phyloP scores from a whole-genome alignment of 1,284 basidiomycete species.

The Moesziomyces parantarcticus region DNA sequence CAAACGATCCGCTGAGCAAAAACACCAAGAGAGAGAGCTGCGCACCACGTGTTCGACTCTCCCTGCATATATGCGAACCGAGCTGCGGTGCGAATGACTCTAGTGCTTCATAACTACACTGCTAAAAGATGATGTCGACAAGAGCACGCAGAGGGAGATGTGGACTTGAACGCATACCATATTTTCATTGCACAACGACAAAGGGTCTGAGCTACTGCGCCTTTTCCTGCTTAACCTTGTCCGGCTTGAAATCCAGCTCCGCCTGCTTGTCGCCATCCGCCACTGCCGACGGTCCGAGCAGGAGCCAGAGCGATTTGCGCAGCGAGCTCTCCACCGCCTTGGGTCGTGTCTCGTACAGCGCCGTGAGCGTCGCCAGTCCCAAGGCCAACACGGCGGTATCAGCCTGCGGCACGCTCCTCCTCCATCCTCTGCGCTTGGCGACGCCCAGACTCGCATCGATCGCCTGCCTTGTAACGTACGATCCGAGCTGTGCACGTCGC shows the following conservation, averaged over 20 bases:
- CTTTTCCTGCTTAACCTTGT: slow-evolving; percentile 7
- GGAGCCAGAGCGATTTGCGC: slow-evolving; percentile 9
- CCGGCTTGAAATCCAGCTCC: slow-evolving; percentile 11
- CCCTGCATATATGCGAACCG: too few relatives aligned
- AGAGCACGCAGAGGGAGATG: too few relatives aligned
- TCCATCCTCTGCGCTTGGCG: slow-evolving; percentile 33
- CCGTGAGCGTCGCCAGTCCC: slow-evolving; percentile 39
- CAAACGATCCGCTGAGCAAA: too few relatives aligned
- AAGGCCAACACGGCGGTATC: slow-evolving; percentile 48
- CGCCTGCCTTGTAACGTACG: slow-evolving; percentile 40
- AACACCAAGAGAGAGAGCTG: too few relatives aligned
- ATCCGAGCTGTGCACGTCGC: slow-evolving; percentile 44
- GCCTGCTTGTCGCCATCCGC: slow-evolving; percentile 27
- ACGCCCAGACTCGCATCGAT: slow-evolving; percentile 35
- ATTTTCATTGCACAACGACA: too few relatives aligned
- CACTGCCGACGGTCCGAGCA: slow-evolving; percentile 20
- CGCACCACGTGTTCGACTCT: too few relatives aligned
- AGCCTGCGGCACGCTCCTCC: slow-evolving; percentile 21
- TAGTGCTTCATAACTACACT: too few relatives aligned
- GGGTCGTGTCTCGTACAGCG: slow-evolving; percentile 48
- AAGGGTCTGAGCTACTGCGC: not conserved
- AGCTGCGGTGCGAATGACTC: too few relatives aligned
- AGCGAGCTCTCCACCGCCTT: slow-evolving; percentile 21
- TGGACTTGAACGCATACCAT: too few relatives aligned
- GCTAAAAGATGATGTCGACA: too few relatives aligned